Evolutionary conservation across 2,329 filamentous ascomycete species (phyloP), one percentile per base, ranked within the genome.

Genomic region (Sarocladium strictum): DNA sequence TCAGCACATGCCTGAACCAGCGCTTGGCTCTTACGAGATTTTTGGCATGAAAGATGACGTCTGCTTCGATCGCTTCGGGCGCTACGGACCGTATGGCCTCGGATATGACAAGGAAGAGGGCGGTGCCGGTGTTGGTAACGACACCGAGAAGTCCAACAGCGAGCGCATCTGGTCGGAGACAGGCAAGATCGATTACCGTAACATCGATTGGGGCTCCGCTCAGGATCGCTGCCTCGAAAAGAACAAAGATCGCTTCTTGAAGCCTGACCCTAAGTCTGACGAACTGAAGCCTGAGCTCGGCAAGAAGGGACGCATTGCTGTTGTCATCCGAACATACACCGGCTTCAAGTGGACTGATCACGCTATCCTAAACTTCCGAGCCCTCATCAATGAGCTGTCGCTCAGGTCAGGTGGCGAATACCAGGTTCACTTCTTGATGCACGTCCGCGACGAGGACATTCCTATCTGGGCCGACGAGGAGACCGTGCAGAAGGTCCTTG

Each of bases 61-160:
- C 14, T 96, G 91, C 70, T 96, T 95, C 66, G 91, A 96, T 64
- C 82, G 91, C 5, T 95, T 90, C 65, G 89, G 90, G 17, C 82
- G 91, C 47, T 81, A 93, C 35, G 91, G 90, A 0, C 87, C 90
- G 0, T 96, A 96, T 64, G 91, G 91, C 0, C 74, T 91, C 38
- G 91, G 91, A n/a, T 96, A 96, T 69, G 83, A 80, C 62, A 78
- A 80, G 56, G 80, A 83, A 54, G 80, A 83, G 58, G 91, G 91
- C 14, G 91, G 91, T 21, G 70, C 81, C 0, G 83, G 81, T 24
- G 83, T 91, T 54, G 83, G 83, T n/a, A 76, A 88, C 55, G 88
- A 90, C 37, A 84, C 84, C 1, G 89, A 94, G 61, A 74, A 76
- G 32, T 79, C 87, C 19, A 89, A 86, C 74, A 81, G 79, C 53